A percentile compares a stretch with the other conserved stretches of the same genome.
Conservation (phyloP, 1,284 basidiomycete genomes). For the Ustilago curta region DNA sequence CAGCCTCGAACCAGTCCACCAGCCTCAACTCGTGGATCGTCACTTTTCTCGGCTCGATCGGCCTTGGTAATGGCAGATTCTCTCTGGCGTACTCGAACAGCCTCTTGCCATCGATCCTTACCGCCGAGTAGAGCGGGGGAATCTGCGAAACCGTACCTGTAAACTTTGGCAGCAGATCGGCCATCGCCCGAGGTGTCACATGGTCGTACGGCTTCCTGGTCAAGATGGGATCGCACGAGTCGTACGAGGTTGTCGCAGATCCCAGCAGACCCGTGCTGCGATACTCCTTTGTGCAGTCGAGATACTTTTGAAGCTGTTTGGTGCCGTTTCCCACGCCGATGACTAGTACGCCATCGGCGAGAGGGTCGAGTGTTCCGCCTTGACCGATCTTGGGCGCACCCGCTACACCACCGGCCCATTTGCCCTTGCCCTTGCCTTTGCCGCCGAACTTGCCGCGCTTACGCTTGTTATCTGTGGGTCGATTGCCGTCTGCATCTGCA, state of each 20-base stretch:
- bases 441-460: slow-evolving; percentile 50
- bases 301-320: slow-evolving; percentile 84
- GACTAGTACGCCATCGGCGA: slow-evolving; percentile 91
- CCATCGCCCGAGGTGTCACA: slow-evolving; percentile 74
- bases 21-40: slow-evolving; percentile 84
- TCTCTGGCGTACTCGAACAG: slow-evolving; percentile 95
- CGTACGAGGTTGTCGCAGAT: slow-evolving; percentile 93
- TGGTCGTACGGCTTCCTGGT: slow-evolving; percentile 80
- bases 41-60: slow-evolving; percentile 87
- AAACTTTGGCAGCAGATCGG: slow-evolving; percentile 80
- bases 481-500: slow-evolving; percentile 64
- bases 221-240: slow-evolving; percentile 77
- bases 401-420: slow-evolving; percentile 47
- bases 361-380: slow-evolving; percentile 93
- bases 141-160: slow-evolving; percentile 87
- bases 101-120: slow-evolving; percentile 97
- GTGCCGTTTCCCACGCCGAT: slow-evolving; percentile 91
- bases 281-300: slow-evolving; percentile 91
- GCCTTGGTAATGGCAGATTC: slow-evolving; percentile 87
- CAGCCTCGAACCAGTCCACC: slow-evolving; percentile 63
- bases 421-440: slow-evolving; percentile 36
- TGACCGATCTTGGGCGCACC: slow-evolving; percentile 80
- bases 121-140: slow-evolving; percentile 80
- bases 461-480: slow-evolving; percentile 71
- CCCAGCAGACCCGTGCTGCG: slow-evolving; percentile 89